These are phyloP conservation scores for Apiospora hydei DNA, from an alignment of 2,329 filamentous ascomycete genomes.

Conservation along the genomic window DNA sequence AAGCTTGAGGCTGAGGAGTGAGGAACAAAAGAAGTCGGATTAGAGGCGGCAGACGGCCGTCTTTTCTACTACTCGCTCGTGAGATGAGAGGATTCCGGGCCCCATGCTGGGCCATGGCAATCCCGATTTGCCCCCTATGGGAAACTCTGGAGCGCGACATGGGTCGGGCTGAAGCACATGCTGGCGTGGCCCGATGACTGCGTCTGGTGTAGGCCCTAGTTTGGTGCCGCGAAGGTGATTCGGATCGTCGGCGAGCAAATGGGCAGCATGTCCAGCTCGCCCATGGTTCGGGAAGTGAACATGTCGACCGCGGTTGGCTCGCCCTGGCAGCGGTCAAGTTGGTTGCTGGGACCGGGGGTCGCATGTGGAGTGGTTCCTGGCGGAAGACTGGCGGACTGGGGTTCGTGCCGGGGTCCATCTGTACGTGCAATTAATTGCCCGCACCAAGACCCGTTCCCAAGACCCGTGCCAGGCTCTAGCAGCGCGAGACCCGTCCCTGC, in stretches of 20 bases:
- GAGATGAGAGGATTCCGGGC: neutral
- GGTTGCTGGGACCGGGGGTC: neutral
- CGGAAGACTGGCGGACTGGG: neutral
- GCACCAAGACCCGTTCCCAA: neutral
- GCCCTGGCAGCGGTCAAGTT: slow-evolving; percentile 10
- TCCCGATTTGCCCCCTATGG: slow-evolving; percentile 15
- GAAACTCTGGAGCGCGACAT: neutral
- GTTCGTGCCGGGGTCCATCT: neutral
- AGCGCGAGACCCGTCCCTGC: neutral
- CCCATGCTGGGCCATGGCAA: neutral
- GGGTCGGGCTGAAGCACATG: neutral
- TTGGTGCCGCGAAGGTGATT: neutral
- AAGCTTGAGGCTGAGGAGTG: slow-evolving; percentile 22
- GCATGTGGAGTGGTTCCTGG: slow-evolving; percentile 10
- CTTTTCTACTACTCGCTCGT: neutral
- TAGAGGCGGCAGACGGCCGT: slow-evolving; percentile 6
- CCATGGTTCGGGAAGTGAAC: slow-evolving; percentile 1
- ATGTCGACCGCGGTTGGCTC: neutral
- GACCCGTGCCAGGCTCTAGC: too few species aligned
- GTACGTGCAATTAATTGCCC: slow-evolving; percentile 19
- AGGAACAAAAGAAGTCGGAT: neutral
- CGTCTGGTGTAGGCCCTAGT: neutral
- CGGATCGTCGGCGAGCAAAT: neutral
- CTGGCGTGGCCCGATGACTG: neutral
- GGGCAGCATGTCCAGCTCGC: neutral